These are phyloP conservation scores for Cercophora samala DNA, from an alignment of 495 filamentous ascomycete species.

Conservation along the genomic window DNA sequence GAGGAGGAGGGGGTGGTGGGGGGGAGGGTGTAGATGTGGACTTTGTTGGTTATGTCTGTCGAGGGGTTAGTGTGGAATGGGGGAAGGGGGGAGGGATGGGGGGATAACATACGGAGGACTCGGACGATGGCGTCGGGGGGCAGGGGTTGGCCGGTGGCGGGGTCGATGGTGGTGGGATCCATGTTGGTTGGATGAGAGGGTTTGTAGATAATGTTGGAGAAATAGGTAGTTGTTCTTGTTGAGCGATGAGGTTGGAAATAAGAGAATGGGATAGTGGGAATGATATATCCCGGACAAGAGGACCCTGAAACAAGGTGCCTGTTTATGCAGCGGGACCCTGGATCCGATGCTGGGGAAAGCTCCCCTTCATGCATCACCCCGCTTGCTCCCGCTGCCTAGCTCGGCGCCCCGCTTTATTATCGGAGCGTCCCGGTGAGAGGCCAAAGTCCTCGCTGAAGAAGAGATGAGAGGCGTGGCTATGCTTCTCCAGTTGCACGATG, in stretches of 20 bases:
- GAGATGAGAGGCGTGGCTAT: neutral
- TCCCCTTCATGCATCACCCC: neutral
- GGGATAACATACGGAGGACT: constrained; percentile 51
- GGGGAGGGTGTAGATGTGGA: constrained; percentile 80
- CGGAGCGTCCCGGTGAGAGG: neutral
- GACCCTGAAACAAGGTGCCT: neutral
- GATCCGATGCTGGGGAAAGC: neutral
- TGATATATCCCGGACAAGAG: neutral
- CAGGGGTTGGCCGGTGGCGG: constrained; percentile 54
- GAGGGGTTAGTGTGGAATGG: neutral
- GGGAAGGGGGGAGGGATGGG: neutral
- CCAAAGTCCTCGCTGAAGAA: neutral
- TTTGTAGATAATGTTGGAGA: neutral
- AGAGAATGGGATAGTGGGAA: neutral
- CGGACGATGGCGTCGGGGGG: constrained; percentile 71
- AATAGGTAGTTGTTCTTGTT: neutral
- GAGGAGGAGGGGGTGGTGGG: constrained; percentile 56
- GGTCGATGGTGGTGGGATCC: constrained; percentile 48
- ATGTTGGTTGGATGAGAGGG: constrained; percentile 14
- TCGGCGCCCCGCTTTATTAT: neutral
- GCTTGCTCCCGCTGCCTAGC: neutral
- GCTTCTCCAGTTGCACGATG: neutral
- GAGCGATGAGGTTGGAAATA: neutral
- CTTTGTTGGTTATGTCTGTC: constrained; percentile 55
- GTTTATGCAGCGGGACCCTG: neutral